Evolutionary conservation across 1,284 basidiomycete genomes (phyloP).

Genomic region (Lentinus polychrous): DNA sequence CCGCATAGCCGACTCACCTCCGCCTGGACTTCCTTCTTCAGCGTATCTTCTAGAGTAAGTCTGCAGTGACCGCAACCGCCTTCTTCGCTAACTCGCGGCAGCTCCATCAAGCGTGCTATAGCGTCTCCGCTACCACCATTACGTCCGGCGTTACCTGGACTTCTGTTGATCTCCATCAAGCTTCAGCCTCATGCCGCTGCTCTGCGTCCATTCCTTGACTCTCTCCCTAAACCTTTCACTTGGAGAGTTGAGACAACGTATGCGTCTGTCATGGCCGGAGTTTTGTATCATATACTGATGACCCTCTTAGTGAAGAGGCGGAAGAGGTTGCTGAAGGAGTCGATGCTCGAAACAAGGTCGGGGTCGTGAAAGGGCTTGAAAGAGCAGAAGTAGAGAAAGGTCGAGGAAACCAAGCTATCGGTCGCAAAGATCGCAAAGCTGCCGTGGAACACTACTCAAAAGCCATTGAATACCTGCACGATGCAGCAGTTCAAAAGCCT

Average conservation of each 20-base stretch:
- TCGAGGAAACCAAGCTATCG: slow-evolving; percentile 25
- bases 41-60: slow-evolving; percentile 23
- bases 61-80: too few relatives aligned
- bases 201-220: slow-evolving; percentile 30
- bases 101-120: slow-evolving; percentile 26
- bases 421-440: slow-evolving; percentile 21
- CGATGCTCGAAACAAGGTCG: slow-evolving; percentile 20
- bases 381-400: slow-evolving; percentile 22
- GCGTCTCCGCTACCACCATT: slow-evolving; percentile 27
- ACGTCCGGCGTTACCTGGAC: slow-evolving; percentile 24
- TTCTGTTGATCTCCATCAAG: slow-evolving; percentile 27
- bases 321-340: slow-evolving; percentile 25
- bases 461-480: slow-evolving; percentile 24
- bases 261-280: not conserved
- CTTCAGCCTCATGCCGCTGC: slow-evolving; percentile 22
- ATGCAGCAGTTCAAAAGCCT: slow-evolving; percentile 25
- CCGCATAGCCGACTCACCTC: slow-evolving; percentile 13
- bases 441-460: slow-evolving; percentile 27
- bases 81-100: slow-evolving; percentile 7
- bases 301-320: slow-evolving; percentile 22
- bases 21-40: slow-evolving; percentile 22
- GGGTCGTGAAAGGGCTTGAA: slow-evolving; percentile 17
- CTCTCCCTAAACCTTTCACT: slow-evolving; percentile 28
- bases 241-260: slow-evolving; percentile 30
- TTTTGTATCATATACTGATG: not conserved